Conservation (phyloP, 2,329 filamentous ascomycete species). For the Fusarium newnesense region DNA sequence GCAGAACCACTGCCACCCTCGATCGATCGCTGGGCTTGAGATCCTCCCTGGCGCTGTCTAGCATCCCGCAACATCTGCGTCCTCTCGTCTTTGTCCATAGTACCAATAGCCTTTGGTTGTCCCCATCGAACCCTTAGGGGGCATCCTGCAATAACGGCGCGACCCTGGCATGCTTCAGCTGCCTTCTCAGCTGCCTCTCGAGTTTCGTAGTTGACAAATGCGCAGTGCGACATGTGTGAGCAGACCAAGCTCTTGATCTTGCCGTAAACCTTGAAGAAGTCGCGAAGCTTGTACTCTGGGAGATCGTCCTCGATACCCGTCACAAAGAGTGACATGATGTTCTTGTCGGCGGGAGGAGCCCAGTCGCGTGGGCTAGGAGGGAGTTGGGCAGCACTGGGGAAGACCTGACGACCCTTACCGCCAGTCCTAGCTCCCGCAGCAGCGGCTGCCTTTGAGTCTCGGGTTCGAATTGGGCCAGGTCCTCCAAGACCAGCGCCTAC, state of each 20-base stretch:
- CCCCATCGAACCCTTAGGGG: slow-evolving; percentile 93
- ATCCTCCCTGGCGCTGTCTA: slow-evolving; percentile 51
- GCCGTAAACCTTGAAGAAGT: slow-evolving; percentile 89
- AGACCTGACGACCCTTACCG: slow-evolving; percentile 62
- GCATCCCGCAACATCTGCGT: slow-evolving; percentile 83
- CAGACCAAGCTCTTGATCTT: slow-evolving; percentile 93
- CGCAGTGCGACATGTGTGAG: slow-evolving; percentile 96
- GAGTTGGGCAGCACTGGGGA: slow-evolving; percentile 76
- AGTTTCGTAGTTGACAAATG: slow-evolving; percentile 93
- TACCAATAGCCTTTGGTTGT: slow-evolving; percentile 89
- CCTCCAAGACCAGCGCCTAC: slow-evolving; percentile 69
- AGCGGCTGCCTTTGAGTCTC: slow-evolving; percentile 66
- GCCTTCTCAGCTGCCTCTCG: slow-evolving; percentile 87
- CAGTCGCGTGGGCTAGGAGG: slow-evolving; percentile 88
- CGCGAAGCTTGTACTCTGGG: slow-evolving; percentile 88
- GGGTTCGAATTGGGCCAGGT: slow-evolving; percentile 82
- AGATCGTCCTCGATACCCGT: slow-evolving; percentile 97
- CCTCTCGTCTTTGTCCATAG: slow-evolving; percentile 87
- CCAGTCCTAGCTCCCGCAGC: slow-evolving; percentile 61
- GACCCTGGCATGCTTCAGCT: slow-evolving; percentile 84
- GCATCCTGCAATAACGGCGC: slow-evolving; percentile 89
- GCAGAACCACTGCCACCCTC: slow-evolving; percentile 44
- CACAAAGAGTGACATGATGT: slow-evolving; percentile 92
- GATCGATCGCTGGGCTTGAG: slow-evolving; percentile 40
- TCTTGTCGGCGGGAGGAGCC: slow-evolving; percentile 82